These are phyloP conservation scores for Trichaptum fuscoviolaceum DNA, from an alignment of 768 basidiomycete genomes.

Conservation along the genomic window DNA sequence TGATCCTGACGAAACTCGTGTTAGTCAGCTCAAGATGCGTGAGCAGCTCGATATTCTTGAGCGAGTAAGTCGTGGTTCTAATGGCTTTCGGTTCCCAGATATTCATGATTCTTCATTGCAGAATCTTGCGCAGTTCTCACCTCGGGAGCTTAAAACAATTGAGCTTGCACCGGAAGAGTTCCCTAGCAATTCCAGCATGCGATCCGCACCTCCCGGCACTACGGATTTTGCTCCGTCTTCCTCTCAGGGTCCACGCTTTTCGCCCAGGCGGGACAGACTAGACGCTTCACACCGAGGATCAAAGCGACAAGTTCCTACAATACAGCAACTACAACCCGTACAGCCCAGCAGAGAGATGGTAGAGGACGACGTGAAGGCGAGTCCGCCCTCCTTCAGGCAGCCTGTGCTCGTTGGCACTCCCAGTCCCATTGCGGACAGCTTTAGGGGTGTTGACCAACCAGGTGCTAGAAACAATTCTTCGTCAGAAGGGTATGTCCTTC, in stretches of 20 bases:
- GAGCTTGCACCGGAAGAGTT: constrained; percentile 6
- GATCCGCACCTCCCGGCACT: constrained; percentile 8
- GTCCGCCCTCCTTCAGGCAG: constrained; percentile 4
- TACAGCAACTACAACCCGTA: constrained; percentile 2
- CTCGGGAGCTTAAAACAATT: constrained; percentile 31
- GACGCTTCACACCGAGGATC: neutral
- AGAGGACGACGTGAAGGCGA: constrained; percentile 1
- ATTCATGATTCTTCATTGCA: constrained; percentile 24
- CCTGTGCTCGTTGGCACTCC: constrained; percentile 6
- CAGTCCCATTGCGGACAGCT: constrained; percentile 5
- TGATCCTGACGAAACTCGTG: constrained; percentile 69
- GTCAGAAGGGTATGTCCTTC: constrained; percentile 1
- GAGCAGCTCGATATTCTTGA: constrained; percentile 79
- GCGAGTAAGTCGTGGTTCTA: constrained; percentile 36
- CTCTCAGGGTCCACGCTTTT: constrained; percentile 1
- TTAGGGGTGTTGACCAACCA: neutral
- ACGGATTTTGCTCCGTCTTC: constrained; percentile 7
- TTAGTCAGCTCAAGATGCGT: constrained; percentile 70
- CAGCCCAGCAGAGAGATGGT: constrained; percentile 4
- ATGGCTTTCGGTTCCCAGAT: constrained; percentile 3
- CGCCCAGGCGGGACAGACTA: neutral
- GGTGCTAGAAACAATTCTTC: neutral
- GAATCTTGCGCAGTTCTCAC: constrained; percentile 65
- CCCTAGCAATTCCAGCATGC: neutral
- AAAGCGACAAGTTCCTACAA: neutral